Base-by-base conservation (phyloP, 495 filamentous ascomycete species). In the Usnea hakonensis region DNA sequence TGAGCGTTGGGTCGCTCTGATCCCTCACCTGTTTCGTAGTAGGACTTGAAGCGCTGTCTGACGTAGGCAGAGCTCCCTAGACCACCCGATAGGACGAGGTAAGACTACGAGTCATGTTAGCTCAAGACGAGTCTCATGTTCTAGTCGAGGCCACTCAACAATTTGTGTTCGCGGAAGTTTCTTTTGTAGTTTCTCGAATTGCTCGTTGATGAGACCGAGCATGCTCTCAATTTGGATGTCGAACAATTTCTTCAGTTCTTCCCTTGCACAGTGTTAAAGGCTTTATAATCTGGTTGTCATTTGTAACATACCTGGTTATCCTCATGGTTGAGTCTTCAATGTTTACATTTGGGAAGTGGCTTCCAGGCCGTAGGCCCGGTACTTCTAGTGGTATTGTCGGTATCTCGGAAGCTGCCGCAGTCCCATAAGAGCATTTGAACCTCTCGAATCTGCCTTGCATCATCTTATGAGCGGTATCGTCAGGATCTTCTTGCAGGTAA, bases 1-100 rank as follows among this genome's bases (percentile, higher is more conserved):
- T 69, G 67, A 3, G 75, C 74, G 62, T 77, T 77, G 8, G 74
- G 72, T 62, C 74, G 71, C 16, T 41, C 67, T 0, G 61, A 60
- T 6, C 56, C 62, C 1, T 64, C 61, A 10, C 68, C 65, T 8
- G 63, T 66, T 16, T 64, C 70, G 64, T 78, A 80, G 30, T 70
- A 69, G 10, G 77, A 66, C 30, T 77, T 61, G 11, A 84, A 72
- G 10, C 74, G 65, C 43, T 78, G 69, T 40, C 75, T 69, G 5
- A 88, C 77, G 63, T 88, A 87, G n/a, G 78, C 72, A 0, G 83
- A 87, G 66, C 84, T 86, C 16, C 85, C 84, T 6, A 87, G 79
- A 3, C 85, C 85, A 6, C 85, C 85, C 0, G 84, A 87, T 9
- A 88, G 73, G 6, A 88, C 76, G 36, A 87, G 72, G 60, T 85